A percentile compares a stretch with the other conserved stretches of the same genome.
Evolutionary conservation across 169 alveolate species (phyloP).

Genomic region (Toxoplasma gondii): DNA sequence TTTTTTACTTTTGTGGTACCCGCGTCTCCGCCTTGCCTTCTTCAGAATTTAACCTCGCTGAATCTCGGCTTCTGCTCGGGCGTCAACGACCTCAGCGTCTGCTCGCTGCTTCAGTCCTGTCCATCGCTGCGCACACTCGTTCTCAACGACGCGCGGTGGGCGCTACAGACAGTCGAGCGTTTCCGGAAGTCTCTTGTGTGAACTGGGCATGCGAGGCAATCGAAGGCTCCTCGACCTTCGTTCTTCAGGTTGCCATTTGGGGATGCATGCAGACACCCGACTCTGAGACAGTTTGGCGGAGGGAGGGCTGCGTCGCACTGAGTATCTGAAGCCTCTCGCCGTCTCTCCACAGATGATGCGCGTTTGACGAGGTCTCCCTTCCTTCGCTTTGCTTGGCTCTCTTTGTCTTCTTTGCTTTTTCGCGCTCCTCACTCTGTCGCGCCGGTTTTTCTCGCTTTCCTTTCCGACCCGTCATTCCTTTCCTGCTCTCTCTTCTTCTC

Average conservation of each 20-base stretch:
- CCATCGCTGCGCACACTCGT: slow-evolving; percentile 45
- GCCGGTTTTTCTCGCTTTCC: neutral
- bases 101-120: slow-evolving; percentile 38
- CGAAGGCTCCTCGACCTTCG: no score
- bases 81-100: slow-evolving; percentile 64
- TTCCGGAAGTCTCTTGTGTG: neutral
- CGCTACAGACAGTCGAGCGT: no score
- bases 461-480: neutral
- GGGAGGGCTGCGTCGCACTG: no score
- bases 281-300: no score
- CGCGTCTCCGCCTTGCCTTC: neutral
- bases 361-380: no score
- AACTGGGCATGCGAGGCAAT: no score
- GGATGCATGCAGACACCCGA: no score
- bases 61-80: slow-evolving; percentile 65
- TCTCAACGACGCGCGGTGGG: slow-evolving; percentile 62
- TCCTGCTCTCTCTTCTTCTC: neutral
- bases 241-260: neutral
- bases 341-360: no score
- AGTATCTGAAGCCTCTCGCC: no score
- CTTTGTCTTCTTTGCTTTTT: neutral
- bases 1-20: neutral
- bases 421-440: neutral
- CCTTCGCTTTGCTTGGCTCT: no score
- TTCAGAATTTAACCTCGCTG: slow-evolving; percentile 44